phyloP scores from a whole-genome alignment of 2,329 filamentous ascomycete species.

The Aspergillus costaricaensis region DNA sequence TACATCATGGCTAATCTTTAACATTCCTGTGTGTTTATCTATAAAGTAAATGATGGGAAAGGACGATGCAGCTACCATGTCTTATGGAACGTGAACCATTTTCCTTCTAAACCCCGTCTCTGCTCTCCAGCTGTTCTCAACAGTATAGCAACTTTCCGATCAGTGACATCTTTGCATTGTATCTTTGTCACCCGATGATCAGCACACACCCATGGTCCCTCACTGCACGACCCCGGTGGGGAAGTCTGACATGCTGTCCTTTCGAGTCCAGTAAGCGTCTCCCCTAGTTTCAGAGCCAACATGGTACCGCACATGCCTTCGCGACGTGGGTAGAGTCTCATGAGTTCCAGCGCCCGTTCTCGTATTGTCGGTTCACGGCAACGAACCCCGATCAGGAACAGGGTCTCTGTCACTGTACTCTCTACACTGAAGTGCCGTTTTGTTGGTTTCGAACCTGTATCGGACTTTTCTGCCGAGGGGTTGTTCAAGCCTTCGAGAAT shows the following conservation, averaged over 20 bases:
- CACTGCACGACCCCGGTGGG: not conserved
- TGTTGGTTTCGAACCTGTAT: not conserved
- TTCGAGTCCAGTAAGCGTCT: not conserved
- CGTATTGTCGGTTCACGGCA: slow-evolving; percentile 2
- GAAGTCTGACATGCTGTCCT: not conserved
- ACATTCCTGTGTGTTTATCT: too few species aligned
- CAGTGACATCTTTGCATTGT: not conserved
- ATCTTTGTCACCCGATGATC: not conserved
- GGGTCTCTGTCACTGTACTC: not conserved
- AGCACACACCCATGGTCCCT: slow-evolving; percentile 2
- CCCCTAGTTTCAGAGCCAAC: not conserved
- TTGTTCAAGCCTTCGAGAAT: not conserved
- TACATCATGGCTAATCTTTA: too few species aligned
- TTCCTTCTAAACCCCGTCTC: not conserved
- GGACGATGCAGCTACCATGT: not conserved
- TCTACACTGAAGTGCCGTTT: not conserved
- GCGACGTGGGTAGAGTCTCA: not conserved
- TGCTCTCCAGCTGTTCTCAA: not conserved
- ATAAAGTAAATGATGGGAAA: too few species aligned
- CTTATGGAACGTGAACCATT: not conserved
- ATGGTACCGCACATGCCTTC: not conserved
- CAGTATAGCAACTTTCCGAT: not conserved
- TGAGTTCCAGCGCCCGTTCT: not conserved
- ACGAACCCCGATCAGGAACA: not conserved
- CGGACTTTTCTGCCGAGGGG: accelerated